Conservation (phyloP, 345 rosid genomes). For the Viola odorata region DNA sequence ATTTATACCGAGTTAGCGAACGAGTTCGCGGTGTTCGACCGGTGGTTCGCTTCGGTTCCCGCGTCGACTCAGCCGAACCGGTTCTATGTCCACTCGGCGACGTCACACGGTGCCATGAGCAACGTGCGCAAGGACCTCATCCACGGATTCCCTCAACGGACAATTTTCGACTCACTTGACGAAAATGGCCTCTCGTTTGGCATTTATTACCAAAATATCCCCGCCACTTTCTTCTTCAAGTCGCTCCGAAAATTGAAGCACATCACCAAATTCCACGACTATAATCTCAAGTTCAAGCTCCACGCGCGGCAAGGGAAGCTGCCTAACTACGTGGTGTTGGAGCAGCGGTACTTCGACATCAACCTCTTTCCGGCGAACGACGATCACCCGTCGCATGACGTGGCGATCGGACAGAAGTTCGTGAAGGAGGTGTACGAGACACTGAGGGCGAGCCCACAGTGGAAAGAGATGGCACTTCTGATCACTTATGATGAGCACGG, state of each 20-base stretch:
- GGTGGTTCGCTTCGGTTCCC: conserved; percentile 99
- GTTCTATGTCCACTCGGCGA: conserved; percentile 93
- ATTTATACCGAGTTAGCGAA: conserved; percentile 73
- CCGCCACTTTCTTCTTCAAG: conserved; percentile 76
- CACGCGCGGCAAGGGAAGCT: conserved; percentile 68
- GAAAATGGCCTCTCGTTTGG: conserved; percentile 81
- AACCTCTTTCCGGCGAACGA: conserved; percentile 72
- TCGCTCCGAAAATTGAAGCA: conserved; percentile 71
- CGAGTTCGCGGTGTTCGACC: conserved; percentile 85
- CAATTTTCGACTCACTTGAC: conserved; percentile 87
- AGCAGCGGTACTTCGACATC: conserved; percentile 80
- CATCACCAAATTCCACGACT: conserved; percentile 61
- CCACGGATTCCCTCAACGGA: conserved; percentile 85
- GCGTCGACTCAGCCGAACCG: conserved; percentile 99
- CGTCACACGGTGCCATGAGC: conserved; percentile 86
- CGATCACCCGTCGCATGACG: conserved; percentile 95
- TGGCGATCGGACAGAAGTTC: conserved; percentile 77
- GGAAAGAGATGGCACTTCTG: conserved; percentile 88
- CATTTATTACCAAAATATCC: conserved; percentile 91
- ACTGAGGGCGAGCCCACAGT: conserved; percentile 86
- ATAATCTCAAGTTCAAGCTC: conserved; percentile 47
- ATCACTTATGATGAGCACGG: conserved; percentile 97
- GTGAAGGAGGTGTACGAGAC: conserved; percentile 96
- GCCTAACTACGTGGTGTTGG: conserved; percentile 83
- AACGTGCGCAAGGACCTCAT: conserved; percentile 82